Evolutionary conservation across 805 yeast genomes (phyloP).

Genomic region (Starmerella potacharoeniae): DNA sequence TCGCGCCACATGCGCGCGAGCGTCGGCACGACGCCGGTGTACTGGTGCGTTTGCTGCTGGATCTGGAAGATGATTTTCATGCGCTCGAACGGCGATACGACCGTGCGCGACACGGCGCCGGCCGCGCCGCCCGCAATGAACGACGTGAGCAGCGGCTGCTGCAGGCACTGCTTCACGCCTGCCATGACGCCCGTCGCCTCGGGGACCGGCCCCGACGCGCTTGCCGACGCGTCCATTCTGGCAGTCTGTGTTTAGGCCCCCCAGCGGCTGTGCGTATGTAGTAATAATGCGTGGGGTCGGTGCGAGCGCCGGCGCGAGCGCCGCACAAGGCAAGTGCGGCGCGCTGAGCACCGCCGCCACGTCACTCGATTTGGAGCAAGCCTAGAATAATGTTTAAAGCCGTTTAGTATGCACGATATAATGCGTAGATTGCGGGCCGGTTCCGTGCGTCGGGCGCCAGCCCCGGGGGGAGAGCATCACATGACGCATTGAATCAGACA

Average conservation of each 20-base stretch:
- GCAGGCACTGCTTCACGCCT: not conserved
- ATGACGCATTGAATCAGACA: not conserved
- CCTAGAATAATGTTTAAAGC: too few species aligned
- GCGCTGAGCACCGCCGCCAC: too few species aligned
- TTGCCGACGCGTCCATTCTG: not conserved
- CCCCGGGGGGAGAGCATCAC: not conserved
- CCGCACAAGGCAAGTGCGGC: too few species aligned
- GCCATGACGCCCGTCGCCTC: not conserved
- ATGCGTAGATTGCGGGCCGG: too few species aligned
- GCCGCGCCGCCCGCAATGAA: constrained; percentile 94
- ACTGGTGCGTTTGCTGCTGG: constrained; percentile 48
- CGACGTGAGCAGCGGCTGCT: constrained; percentile 44
- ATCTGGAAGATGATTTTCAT: constrained; percentile 86
- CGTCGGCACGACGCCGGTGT: constrained; percentile 60
- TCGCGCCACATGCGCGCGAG: constrained; percentile 69
- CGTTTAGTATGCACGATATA: too few species aligned
- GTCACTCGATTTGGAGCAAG: too few species aligned
- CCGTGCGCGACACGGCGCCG: constrained; percentile 88
- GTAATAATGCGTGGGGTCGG: not conserved
- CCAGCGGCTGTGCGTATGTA: not conserved
- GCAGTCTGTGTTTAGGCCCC: not conserved
- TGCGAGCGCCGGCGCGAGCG: not conserved
- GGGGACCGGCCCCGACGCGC: not conserved
- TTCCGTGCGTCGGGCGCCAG: too few species aligned
- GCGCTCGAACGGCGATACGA: constrained; percentile 89